A percentile compares a stretch with the other conserved stretches of the same genome.
These are phyloP conservation scores for Penicillium alfredii DNA, from an alignment of 495 filamentous ascomycete genomes.

Conservation along the genomic window DNA sequence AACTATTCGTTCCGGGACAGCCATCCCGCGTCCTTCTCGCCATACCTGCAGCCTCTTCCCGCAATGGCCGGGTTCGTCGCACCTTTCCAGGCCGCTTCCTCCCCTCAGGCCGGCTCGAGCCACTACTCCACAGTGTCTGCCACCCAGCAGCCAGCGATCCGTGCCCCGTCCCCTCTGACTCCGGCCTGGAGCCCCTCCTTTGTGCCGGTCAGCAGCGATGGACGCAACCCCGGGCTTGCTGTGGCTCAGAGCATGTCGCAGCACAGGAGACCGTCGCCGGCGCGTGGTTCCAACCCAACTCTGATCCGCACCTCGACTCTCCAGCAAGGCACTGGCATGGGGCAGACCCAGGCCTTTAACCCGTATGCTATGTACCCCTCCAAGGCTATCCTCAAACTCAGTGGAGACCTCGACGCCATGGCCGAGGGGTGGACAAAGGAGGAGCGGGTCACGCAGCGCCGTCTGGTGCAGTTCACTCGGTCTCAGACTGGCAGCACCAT, in stretches of 20 bases:
- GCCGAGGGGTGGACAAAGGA: conserved; percentile 69
- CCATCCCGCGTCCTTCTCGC: conserved; percentile 37
- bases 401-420: conserved; percentile 80
- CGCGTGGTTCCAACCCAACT: conserved; percentile 51
- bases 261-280: conserved; percentile 37
- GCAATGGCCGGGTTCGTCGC: conserved; percentile 28
- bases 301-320: conserved; percentile 83
- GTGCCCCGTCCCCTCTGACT: conserved; percentile 38
- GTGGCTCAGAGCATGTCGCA: conserved; percentile 29
- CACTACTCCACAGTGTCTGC: conserved; percentile 31
- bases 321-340: conserved; percentile 47
- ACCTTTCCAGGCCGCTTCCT: conserved; percentile 27
- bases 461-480: conserved; percentile 81
- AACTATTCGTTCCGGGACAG: conserved; percentile 31
- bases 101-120: conserved; percentile 21
- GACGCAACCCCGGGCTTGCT: conserved; percentile 25
- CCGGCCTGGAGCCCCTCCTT: conserved; percentile 43
- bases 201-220: conserved; percentile 25
- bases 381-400: conserved; percentile 78
- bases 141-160: conserved; percentile 31
- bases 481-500: conserved; percentile 71
- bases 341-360: conserved; percentile 55
- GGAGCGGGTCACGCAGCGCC: conserved; percentile 67
- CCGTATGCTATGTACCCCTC: conserved; percentile 78
- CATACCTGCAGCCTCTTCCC: conserved; percentile 38